phyloP scores from a whole-genome alignment of 2,329 filamentous ascomycete genomes.

The Trichoderma lentiforme region DNA sequence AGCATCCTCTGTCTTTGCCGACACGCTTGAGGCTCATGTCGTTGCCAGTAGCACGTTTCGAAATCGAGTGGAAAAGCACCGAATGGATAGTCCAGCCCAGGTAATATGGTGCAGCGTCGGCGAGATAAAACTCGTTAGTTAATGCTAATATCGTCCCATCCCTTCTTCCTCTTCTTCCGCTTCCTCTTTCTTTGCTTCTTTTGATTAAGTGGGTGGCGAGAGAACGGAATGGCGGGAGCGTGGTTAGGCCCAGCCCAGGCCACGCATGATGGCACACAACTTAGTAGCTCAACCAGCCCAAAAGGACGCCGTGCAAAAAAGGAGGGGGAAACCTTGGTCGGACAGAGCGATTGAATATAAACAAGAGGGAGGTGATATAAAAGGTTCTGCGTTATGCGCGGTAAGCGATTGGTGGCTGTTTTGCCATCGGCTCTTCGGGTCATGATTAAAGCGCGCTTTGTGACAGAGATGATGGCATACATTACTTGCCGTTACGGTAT shows the following conservation, averaged over 20 bases:
- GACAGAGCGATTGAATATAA: background rate
- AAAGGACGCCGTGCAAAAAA: conserved; percentile 11
- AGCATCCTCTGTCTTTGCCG: background rate
- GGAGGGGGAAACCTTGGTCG: background rate
- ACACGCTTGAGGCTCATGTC: background rate
- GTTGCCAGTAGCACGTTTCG: background rate
- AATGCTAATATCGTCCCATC: background rate
- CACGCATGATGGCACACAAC: conserved; percentile 16
- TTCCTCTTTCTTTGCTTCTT: background rate
- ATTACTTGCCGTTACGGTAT: background rate
- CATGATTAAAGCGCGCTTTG: background rate
- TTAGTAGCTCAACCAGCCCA: conserved; percentile 15
- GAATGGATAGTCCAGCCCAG: background rate
- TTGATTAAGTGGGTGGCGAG: conserved; percentile 8
- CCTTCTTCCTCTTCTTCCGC: background rate
- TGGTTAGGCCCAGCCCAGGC: conserved; percentile 13
- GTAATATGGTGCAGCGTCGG: conserved; percentile 7
- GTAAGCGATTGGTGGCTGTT: background rate
- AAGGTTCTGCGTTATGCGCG: background rate
- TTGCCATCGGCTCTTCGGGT: background rate
- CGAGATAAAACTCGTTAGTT: background rate
- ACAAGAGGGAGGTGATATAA: background rate
- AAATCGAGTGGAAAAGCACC: background rate
- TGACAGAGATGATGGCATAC: background rate
- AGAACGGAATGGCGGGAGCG: conserved; percentile 16